Evolutionary conservation across 371 early-diverging fungal species (phyloP).

Genomic region (Mitosporidium daphniae): DNA sequence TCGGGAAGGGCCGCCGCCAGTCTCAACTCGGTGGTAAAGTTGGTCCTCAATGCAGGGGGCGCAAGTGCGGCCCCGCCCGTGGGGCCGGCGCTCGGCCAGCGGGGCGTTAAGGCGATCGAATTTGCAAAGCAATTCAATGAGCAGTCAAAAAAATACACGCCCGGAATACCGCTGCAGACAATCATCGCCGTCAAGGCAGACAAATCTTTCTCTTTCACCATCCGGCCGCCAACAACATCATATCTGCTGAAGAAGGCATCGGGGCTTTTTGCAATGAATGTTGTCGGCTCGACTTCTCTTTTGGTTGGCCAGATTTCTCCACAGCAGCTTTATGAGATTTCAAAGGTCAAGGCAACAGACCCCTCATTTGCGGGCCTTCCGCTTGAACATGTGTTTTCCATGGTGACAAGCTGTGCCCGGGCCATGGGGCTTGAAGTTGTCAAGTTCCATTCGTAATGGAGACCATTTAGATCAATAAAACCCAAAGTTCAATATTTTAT

Average conservation of each 20-base stretch:
- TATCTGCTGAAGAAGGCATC: constrained; percentile 55
- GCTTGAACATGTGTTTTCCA: constrained; percentile 27
- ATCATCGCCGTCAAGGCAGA: constrained; percentile 49
- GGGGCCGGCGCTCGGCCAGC: constrained; percentile 76
- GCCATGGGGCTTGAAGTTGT: too few relatives aligned
- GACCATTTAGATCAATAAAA: too few relatives aligned
- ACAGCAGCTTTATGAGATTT: constrained; percentile 74
- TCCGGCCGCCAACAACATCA: constrained; percentile 48
- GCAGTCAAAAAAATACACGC: constrained; percentile 26
- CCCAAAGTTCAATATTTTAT: too few relatives aligned
- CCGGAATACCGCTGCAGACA: constrained; percentile 31
- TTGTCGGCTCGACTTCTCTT: neutral
- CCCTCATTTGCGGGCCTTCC: constrained; percentile 24
- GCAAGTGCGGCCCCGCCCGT: constrained; percentile 77
- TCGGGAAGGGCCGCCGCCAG: too few relatives aligned
- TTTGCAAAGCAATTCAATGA: constrained; percentile 91
- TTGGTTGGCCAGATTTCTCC: constrained; percentile 31
- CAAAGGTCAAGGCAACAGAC: constrained; percentile 45
- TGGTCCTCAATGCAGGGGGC: constrained; percentile 43
- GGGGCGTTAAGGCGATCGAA: constrained; percentile 86
- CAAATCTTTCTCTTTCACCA: constrained; percentile 44
- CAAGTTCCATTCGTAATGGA: too few relatives aligned
- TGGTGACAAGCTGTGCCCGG: too few relatives aligned
- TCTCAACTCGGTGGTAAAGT: too few relatives aligned
- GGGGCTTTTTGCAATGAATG: constrained; percentile 22